phyloP scores from a whole-genome alignment of 306 rosid species.

The Vigna reflexopilosa region DNA sequence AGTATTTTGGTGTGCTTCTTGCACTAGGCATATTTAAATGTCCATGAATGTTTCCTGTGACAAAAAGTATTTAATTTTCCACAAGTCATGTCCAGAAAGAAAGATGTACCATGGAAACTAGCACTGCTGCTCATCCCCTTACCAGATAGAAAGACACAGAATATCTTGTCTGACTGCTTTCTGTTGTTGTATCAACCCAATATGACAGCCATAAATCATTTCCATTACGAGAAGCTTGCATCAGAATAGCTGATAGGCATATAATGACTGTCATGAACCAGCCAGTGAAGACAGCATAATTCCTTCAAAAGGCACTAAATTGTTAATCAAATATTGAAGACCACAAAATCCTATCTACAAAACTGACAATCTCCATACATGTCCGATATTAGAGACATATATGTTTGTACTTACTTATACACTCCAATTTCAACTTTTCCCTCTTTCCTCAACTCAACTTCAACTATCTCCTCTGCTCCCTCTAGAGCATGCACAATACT shows the following conservation, averaged over 20 bases:
- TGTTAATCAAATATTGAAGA: constrained; percentile 32
- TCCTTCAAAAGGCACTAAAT: constrained; percentile 59
- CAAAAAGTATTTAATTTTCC: constrained; percentile 31
- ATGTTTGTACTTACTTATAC: constrained; percentile 70
- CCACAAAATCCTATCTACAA: constrained; percentile 6
- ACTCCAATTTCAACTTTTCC: constrained; percentile 87
- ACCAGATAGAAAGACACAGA: constrained; percentile 88
- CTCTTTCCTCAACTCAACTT: constrained; percentile 83
- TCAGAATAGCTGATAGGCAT: constrained; percentile 80
- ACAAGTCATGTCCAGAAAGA: constrained; percentile 36
- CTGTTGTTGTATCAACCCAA: constrained; percentile 86
- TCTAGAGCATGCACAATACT: constrained; percentile 45
- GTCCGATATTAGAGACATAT: constrained; percentile 1
- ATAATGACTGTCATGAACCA: constrained; percentile 70
- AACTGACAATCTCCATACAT: constrained; percentile 6
- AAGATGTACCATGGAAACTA: constrained; percentile 15
- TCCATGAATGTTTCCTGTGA: constrained; percentile 15
- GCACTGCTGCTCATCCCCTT: constrained; percentile 39
- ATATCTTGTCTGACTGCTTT: constrained; percentile 59
- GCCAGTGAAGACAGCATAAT: constrained; percentile 81
- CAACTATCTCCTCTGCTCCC: constrained; percentile 60
- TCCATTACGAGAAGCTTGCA: constrained; percentile 98
- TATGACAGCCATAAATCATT: constrained; percentile 95
- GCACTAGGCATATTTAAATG: constrained; percentile 24
- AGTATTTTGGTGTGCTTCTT: constrained; percentile 28